Evolutionary conservation across 2,329 filamentous ascomycete species (phyloP).

Genomic region (Tolypocladium tundrense): DNA sequence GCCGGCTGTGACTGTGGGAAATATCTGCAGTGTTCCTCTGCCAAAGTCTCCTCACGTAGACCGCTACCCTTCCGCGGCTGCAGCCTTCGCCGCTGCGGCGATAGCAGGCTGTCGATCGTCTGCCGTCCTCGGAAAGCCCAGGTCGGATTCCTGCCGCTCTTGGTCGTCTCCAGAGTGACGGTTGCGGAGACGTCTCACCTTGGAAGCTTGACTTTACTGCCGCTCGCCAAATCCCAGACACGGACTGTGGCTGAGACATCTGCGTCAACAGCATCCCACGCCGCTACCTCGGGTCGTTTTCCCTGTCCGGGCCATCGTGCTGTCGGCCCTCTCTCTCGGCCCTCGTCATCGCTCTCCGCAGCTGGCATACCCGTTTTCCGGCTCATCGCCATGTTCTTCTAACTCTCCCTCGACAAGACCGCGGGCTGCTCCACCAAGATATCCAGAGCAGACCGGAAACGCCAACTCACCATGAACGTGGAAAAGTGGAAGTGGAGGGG

Average conservation of each 20-base stretch:
- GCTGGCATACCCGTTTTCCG: background rate
- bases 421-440: background rate
- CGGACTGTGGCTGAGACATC: slow-evolving; percentile 13
- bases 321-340: background rate
- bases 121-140: background rate
- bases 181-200: slow-evolving; percentile 6
- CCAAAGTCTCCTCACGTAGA: background rate
- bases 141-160: background rate
- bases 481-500: slow-evolving; percentile 26
- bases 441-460: background rate
- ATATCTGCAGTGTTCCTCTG: background rate
- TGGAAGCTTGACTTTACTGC: slow-evolving; percentile 1
- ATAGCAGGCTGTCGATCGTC: background rate
- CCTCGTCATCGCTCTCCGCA: background rate
- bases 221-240: slow-evolving; percentile 6
- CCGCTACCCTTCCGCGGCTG: background rate
- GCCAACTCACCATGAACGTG: slow-evolving; percentile 15
- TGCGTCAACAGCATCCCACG: slow-evolving; percentile 3
- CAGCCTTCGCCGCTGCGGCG: background rate
- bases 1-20: background rate
- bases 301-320: slow-evolving; percentile 1
- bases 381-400: slow-evolving; percentile 1
- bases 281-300: background rate
- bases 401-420: background rate
- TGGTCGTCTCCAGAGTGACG: slow-evolving; percentile 11